Percentiles rank a stretch among this genome's conserved stretches.
Evolutionary conservation across 768 basidiomycete species (phyloP).

Genomic region (Grammothele lineata): DNA sequence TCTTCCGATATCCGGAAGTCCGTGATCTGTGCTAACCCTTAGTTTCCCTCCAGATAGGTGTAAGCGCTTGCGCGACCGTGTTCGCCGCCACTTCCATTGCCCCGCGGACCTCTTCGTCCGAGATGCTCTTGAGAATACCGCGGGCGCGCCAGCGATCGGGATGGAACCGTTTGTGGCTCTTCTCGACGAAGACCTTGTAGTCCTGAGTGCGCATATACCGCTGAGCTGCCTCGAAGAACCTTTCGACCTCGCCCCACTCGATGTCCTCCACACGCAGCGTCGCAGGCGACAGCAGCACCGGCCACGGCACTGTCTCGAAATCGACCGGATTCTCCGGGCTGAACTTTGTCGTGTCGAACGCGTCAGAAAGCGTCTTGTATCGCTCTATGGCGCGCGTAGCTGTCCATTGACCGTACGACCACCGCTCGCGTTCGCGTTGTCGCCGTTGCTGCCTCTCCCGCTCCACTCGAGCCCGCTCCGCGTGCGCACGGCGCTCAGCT

Average conservation of each 20-base stretch:
- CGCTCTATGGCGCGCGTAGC: constrained; percentile 63
- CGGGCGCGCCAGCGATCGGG: constrained; percentile 77
- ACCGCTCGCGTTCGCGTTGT: constrained; percentile 45
- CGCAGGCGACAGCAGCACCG: constrained; percentile 53
- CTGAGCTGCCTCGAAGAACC: constrained; percentile 58
- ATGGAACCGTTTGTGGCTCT: constrained; percentile 71
- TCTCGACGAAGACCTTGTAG: constrained; percentile 62
- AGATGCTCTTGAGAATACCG: constrained; percentile 53
- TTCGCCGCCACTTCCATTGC: constrained; percentile 67
- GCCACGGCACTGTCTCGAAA: constrained; percentile 72
- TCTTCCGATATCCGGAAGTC: too few relatives aligned
- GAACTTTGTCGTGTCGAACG: constrained; percentile 63
- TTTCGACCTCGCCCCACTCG: constrained; percentile 66
- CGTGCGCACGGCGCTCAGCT: constrained; percentile 27
- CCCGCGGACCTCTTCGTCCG: constrained; percentile 52
- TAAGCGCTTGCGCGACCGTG: constrained; percentile 70
- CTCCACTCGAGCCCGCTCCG: constrained; percentile 26
- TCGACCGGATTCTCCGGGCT: constrained; percentile 46
- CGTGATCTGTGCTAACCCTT: constrained; percentile 4
- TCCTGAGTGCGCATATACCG: constrained; percentile 53
- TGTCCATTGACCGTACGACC: constrained; percentile 62
- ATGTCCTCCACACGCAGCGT: constrained; percentile 59
- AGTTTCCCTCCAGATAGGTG: constrained; percentile 51
- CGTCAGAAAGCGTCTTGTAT: constrained; percentile 54
- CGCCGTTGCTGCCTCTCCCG: constrained; percentile 39